Evolutionary conservation across 1,284 basidiomycete genomes (phyloP).

Genomic region (Schizopora paradoxa): DNA sequence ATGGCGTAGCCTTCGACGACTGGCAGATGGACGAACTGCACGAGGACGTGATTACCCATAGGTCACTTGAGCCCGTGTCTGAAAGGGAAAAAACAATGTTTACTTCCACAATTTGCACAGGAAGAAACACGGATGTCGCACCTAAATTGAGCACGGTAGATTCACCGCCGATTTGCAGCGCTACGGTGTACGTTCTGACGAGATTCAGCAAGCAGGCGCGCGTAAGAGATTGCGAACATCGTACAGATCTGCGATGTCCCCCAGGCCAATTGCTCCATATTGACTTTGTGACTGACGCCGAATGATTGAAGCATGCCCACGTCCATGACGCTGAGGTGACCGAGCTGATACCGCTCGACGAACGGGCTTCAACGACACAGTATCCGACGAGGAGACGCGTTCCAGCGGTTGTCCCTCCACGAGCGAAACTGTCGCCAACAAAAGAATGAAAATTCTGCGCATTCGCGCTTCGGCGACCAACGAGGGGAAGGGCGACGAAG

Average conservation of each 20-base stretch:
- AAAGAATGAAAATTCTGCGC: too few species aligned
- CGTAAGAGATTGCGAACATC: conserved; percentile 17
- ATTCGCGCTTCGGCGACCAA: too few species aligned
- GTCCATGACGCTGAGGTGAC: too few species aligned
- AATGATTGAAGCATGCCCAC: too few species aligned
- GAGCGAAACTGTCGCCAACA: too few species aligned
- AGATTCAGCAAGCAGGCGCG: background rate
- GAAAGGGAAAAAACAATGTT: background rate
- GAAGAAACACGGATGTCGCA: conserved; percentile 24
- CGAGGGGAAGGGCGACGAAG: too few species aligned
- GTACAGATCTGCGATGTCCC: conserved; percentile 46
- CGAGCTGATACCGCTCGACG: too few species aligned
- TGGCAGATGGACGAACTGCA: conserved; percentile 36
- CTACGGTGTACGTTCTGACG: conserved; percentile 42
- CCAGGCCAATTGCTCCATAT: conserved; percentile 33
- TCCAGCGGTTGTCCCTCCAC: too few species aligned
- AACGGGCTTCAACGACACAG: too few species aligned
- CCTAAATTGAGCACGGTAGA: conserved; percentile 41
- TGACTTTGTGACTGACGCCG: too few species aligned
- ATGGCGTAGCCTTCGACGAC: conserved; percentile 27
- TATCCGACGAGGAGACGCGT: too few species aligned
- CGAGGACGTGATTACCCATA: conserved; percentile 48
- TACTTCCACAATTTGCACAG: background rate
- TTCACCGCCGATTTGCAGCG: conserved; percentile 38
- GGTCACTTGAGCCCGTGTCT: conserved; percentile 55